Conservation (phyloP, 164 flowering plant species). For the Hamamelis virginiana region DNA sequence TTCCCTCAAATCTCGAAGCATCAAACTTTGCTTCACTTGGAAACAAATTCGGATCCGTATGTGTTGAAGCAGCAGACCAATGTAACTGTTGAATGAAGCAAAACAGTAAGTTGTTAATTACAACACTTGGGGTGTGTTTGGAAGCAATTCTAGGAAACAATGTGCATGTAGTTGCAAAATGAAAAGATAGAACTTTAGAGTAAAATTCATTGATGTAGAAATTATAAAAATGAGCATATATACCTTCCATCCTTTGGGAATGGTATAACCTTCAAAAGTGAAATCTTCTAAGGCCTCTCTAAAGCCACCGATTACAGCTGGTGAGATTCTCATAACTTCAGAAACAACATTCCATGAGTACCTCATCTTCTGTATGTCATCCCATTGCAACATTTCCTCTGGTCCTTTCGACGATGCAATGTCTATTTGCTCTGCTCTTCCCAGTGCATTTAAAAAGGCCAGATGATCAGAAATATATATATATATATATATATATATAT, state of each 20-base stretch:
- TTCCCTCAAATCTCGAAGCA: conserved; percentile 20
- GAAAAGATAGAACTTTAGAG: no score
- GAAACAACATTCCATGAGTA: conserved; percentile 33
- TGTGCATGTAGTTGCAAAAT: no score
- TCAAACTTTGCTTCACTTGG: conserved; percentile 9
- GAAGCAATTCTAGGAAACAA: no score
- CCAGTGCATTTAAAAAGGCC: background rate
- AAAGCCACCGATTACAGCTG: conserved; percentile 22
- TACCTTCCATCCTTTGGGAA: conserved; percentile 44
- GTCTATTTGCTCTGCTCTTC: conserved; percentile 24
- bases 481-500: no score
- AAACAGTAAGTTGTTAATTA: background rate
- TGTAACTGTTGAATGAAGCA: conserved; percentile 5
- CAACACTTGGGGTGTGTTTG: no score
- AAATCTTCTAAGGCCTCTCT: conserved; percentile 23
- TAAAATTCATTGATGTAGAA: background rate
- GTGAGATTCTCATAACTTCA: conserved; percentile 28
- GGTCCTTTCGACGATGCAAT: conserved; percentile 23
- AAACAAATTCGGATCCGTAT: conserved; percentile 10
- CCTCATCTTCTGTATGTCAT: conserved; percentile 34
- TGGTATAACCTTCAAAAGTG: conserved; percentile 23
- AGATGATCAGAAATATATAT: background rate
- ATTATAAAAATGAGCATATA: background rate
- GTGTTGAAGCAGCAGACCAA: conserved; percentile 15
- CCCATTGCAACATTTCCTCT: conserved; percentile 25